phyloP scores from a whole-genome alignment of 2,329 filamentous ascomycete species.

The Colletotrichum navitas region DNA sequence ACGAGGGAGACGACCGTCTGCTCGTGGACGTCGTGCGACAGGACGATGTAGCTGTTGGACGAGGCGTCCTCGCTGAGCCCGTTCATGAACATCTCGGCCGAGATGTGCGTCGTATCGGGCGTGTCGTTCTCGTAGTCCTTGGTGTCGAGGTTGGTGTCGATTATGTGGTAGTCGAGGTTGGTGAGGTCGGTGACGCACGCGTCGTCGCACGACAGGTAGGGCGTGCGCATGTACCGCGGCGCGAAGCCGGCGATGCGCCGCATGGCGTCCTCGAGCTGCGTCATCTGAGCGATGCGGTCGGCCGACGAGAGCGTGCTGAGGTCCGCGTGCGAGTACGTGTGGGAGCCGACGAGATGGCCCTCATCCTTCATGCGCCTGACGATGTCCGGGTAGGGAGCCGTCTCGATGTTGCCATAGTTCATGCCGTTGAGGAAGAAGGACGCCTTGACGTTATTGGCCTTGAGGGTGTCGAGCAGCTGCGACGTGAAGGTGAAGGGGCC shows the following conservation, averaged over 20 bases:
- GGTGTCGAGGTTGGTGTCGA: conserved; percentile 70
- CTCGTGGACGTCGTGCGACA: conserved; percentile 66
- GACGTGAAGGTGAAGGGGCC: conserved; percentile 59
- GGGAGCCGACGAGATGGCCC: conserved; percentile 58
- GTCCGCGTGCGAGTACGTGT: conserved; percentile 59
- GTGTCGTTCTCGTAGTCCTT: conserved; percentile 69
- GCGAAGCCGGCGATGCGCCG: conserved; percentile 57
- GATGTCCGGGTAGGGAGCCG: conserved; percentile 52
- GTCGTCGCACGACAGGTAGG: conserved; percentile 57
- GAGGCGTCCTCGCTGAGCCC: conserved; percentile 41
- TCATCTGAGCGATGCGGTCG: conserved; percentile 55
- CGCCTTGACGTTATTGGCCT: conserved; percentile 49
- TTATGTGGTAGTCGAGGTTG: conserved; percentile 66
- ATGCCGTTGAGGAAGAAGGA: conserved; percentile 60
- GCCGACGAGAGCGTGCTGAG: conserved; percentile 53
- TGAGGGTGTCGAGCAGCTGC: conserved; percentile 55
- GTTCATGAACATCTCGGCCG: conserved; percentile 54
- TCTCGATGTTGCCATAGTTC: conserved; percentile 57
- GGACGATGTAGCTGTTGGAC: conserved; percentile 59
- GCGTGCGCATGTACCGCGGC: conserved; percentile 60
- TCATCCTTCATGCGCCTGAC: conserved; percentile 56
- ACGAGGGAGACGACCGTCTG: conserved; percentile 46
- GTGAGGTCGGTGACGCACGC: conserved; percentile 40
- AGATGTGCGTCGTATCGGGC: conserved; percentile 61
- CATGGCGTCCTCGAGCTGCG: conserved; percentile 60